Evolutionary conservation across 768 basidiomycete species (phyloP).

Genomic region (Royoungia palumana): DNA sequence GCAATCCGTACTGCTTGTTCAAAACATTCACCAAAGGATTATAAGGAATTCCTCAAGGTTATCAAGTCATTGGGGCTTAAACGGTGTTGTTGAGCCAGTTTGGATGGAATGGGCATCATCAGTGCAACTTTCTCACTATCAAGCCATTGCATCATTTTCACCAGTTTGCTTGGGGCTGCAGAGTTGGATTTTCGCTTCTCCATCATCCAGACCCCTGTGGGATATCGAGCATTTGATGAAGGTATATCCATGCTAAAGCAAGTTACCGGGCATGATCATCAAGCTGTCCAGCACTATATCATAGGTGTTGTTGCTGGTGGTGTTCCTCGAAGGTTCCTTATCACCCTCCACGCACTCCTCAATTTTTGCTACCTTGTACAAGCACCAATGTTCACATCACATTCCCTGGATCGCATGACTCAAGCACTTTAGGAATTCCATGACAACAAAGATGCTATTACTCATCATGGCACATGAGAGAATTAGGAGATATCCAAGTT

Average conservation of each 20-base stretch:
- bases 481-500: not conserved
- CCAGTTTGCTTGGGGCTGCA: no score
- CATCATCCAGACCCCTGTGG: no score
- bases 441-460: constrained; percentile 33
- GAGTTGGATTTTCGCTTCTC: no score
- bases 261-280: constrained; percentile 4
- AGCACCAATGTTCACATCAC: constrained; percentile 30
- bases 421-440: constrained; percentile 35
- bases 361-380: constrained; percentile 41
- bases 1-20: no score
- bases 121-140: no score
- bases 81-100: no score
- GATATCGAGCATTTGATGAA: constrained; percentile 35
- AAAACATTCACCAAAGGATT: no score
- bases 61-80: no score
- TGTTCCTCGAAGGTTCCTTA: not conserved
- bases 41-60: no score
- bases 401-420: constrained; percentile 28
- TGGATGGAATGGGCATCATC: no score
- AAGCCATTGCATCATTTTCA: no score
- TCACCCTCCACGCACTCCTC: constrained; percentile 25
- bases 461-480: not conserved
- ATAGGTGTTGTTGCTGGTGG: constrained; percentile 14
- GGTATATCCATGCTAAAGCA: constrained; percentile 34
- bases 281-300: constrained; percentile 12